phyloP scores from a whole-genome alignment of 2,329 filamentous ascomycete genomes.

The Tolypocladium sp. region DNA sequence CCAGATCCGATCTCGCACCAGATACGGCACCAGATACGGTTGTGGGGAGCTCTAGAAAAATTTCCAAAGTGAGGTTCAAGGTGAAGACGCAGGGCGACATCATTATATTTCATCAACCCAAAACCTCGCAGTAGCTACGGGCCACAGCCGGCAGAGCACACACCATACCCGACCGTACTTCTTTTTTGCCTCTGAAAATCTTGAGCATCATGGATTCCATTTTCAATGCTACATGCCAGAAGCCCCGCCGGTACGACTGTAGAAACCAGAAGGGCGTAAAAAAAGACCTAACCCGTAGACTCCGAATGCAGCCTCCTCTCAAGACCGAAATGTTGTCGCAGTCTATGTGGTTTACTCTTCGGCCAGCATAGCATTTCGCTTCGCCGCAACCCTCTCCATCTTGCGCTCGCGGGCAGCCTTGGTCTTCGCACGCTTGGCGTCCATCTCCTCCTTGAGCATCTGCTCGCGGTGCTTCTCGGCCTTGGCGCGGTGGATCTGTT shows the following conservation, averaged over 20 bases:
- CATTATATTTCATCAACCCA: not conserved
- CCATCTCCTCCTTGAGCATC: slow-evolving; percentile 98
- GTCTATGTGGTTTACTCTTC: slow-evolving; percentile 50
- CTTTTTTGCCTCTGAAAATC: slow-evolving; percentile 1
- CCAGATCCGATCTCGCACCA: not conserved
- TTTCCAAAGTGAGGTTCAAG: not conserved
- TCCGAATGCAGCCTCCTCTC: slow-evolving; percentile 50
- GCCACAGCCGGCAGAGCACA: not conserved
- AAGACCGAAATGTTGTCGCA: slow-evolving; percentile 35
- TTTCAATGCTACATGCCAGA: slow-evolving; percentile 51
- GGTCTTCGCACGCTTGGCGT: slow-evolving; percentile 99
- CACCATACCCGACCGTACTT: not conserved
- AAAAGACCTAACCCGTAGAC: slow-evolving; percentile 50
- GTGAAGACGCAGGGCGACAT: not conserved
- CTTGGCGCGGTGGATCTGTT: slow-evolving; percentile 98
- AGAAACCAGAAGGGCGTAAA: slow-evolving; percentile 36
- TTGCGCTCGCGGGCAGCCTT: slow-evolving; percentile 99
- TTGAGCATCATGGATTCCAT: slow-evolving; percentile 41
- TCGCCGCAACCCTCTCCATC: slow-evolving; percentile 81
- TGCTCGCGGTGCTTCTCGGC: slow-evolving; percentile 97
- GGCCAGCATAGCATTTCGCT: slow-evolving; percentile 78
- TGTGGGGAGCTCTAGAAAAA: no score
- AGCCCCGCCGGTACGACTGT: slow-evolving; percentile 40
- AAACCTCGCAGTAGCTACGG: not conserved
- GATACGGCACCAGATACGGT: not conserved